A percentile compares a stretch with the other conserved stretches of the same genome.
Evolutionary conservation across 2,329 filamentous ascomycete genomes (phyloP).

Genomic region (Alternaria infectoria): DNA sequence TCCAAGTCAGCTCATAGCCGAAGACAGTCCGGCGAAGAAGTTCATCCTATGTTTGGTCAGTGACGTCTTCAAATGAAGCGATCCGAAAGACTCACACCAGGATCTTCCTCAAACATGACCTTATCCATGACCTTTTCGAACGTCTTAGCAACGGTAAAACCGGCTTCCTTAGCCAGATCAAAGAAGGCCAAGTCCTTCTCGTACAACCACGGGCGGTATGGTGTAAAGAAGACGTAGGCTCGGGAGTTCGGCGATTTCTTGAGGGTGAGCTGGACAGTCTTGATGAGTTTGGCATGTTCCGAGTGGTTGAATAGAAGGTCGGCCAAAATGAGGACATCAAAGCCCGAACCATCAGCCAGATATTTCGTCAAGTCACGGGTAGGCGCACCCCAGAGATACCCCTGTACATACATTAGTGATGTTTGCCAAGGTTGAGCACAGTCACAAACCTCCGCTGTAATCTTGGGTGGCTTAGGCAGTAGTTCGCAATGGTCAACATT

Average conservation of each 20-base stretch:
- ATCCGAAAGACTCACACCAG: conserved; percentile 62
- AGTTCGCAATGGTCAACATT: conserved; percentile 70
- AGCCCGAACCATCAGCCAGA: conserved; percentile 60
- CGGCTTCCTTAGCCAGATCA: conserved; percentile 71
- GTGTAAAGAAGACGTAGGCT: conserved; percentile 91
- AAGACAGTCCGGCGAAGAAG: conserved; percentile 81
- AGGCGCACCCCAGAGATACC: conserved; percentile 84
- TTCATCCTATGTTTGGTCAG: conserved; percentile 64
- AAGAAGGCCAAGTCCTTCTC: conserved; percentile 89
- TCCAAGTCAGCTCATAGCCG: conserved; percentile 76
- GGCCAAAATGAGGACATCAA: conserved; percentile 84
- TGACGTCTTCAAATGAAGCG: not conserved
- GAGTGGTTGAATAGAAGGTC: conserved; percentile 91
- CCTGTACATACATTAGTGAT: conserved; percentile 52
- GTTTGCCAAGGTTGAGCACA: not conserved
- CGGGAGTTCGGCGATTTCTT: conserved; percentile 61
- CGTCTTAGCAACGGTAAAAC: conserved; percentile 79
- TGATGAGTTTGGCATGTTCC: conserved; percentile 79
- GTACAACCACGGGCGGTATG: conserved; percentile 88
- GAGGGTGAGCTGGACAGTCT: conserved; percentile 73
- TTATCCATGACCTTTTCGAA: conserved; percentile 82
- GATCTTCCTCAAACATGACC: conserved; percentile 88
- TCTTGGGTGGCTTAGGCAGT: conserved; percentile 44
- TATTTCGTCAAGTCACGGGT: conserved; percentile 64
- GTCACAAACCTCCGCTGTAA: conserved; percentile 46